Evolutionary conservation across 2,329 filamentous ascomycete species (phyloP).

Genomic region (Cercospora zeina): DNA sequence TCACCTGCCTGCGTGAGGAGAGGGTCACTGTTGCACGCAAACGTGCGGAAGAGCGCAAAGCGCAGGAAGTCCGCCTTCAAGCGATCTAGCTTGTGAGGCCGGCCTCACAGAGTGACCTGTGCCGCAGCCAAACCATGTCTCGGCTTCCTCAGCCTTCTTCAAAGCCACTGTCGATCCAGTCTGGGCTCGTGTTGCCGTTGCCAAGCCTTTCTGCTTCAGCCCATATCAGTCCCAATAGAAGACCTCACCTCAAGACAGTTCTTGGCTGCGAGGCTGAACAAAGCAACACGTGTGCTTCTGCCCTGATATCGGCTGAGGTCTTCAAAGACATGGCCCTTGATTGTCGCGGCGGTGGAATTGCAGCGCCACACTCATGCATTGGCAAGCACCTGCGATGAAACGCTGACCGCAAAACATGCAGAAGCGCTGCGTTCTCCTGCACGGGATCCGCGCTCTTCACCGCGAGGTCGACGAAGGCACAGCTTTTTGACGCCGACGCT

Average conservation of each 20-base stretch:
- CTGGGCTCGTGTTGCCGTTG: neutral
- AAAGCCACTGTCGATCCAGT: slow-evolving; percentile 5
- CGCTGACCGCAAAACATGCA: neutral
- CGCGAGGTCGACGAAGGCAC: neutral
- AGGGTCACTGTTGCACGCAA: slow-evolving; percentile 41
- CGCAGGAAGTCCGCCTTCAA: slow-evolving; percentile 38
- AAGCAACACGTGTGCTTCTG: neutral
- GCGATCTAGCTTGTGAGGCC: neutral
- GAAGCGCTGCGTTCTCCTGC: neutral
- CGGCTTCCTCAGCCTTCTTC: neutral
- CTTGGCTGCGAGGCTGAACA: neutral
- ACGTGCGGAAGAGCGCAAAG: slow-evolving; percentile 40
- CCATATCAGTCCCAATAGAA: neutral
- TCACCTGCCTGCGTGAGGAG: slow-evolving; percentile 69
- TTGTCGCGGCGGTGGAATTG: neutral
- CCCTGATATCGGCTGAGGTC: neutral
- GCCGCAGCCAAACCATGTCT: neutral
- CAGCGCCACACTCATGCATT: neutral
- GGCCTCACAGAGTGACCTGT: neutral
- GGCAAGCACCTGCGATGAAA: neutral
- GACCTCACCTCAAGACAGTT: neutral
- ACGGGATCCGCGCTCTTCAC: neutral
- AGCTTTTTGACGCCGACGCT: neutral
- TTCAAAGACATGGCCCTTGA: neutral
- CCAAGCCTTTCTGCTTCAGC: neutral